Evolutionary conservation across 148 eudicot genomes (phyloP).

Genomic region (Selenicereus undatus): DNA sequence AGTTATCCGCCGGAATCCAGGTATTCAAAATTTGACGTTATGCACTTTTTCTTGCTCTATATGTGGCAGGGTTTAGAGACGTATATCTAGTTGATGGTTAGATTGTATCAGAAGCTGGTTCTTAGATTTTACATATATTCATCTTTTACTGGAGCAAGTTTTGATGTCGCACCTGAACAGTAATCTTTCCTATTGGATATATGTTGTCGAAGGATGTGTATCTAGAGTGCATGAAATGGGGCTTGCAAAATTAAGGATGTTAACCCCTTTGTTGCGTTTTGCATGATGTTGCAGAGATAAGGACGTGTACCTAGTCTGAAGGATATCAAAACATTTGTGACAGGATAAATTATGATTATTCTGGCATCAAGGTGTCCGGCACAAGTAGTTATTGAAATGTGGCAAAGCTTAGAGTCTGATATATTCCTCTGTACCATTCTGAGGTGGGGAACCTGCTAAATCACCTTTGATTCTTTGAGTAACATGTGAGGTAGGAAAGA

Average conservation of each 20-base stretch:
- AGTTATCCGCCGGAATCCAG: constrained; percentile 84
- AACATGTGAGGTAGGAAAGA: neutral
- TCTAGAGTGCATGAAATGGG: neutral
- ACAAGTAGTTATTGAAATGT: neutral
- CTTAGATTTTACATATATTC: neutral
- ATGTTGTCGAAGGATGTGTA: neutral
- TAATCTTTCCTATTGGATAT: neutral
- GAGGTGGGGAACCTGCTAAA: neutral
- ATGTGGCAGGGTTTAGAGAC: neutral
- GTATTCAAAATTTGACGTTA: constrained; percentile 27
- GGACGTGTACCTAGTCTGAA: neutral
- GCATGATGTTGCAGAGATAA: neutral
- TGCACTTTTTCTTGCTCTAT: neutral
- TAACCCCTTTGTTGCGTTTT: neutral
- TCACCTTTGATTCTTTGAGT: neutral
- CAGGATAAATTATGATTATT: neutral
- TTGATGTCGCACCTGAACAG: neutral
- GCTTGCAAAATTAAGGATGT: neutral
- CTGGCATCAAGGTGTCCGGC: neutral
- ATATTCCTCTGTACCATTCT: neutral
- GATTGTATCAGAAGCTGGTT: neutral
- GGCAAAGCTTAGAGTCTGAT: neutral
- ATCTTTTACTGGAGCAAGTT: neutral
- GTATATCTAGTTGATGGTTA: neutral
- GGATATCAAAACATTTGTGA: neutral